These are phyloP conservation scores for Aspergillus brunneoviolaceus DNA, from an alignment of 2,329 filamentous ascomycete genomes.

Conservation along the genomic window DNA sequence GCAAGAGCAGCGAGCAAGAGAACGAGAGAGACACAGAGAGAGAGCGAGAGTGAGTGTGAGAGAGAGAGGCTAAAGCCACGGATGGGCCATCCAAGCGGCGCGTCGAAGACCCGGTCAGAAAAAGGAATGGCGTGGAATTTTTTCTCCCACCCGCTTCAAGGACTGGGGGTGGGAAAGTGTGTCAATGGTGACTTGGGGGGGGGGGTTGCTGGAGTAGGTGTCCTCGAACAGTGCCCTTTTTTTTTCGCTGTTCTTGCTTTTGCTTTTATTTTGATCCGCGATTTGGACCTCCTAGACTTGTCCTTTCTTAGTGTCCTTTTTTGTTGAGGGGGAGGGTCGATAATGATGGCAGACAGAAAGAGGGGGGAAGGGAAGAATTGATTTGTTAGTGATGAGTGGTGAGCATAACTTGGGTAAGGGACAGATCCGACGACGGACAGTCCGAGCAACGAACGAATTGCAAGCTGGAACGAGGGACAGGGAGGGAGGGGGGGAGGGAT, in stretches of 20 bases:
- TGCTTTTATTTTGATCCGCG: background rate
- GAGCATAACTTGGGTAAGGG: conserved; percentile 1
- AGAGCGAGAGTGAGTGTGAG: conserved; percentile 11
- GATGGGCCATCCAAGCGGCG: conserved; percentile 29
- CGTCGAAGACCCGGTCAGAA: conserved; percentile 25
- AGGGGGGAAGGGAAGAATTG: background rate
- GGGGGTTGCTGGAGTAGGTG: background rate
- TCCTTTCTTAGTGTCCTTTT: background rate
- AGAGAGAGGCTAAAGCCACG: conserved; percentile 24
- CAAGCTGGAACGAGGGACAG: conserved; percentile 7
- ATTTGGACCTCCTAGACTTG: background rate
- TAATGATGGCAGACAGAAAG: background rate
- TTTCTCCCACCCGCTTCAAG: conserved; percentile 20
- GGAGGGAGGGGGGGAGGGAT: background rate
- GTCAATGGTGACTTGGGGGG: background rate
- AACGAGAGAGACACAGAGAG: conserved; percentile 14
- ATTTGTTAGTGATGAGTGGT: background rate
- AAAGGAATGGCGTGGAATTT: conserved; percentile 28
- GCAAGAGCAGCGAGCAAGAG: conserved; percentile 14
- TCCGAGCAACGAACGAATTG: conserved; percentile 13
- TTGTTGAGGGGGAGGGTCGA: background rate
- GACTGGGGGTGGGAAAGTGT: conserved; percentile 8
- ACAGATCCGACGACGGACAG: conserved; percentile 4
- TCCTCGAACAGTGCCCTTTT: background rate
- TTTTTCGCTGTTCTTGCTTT: background rate